Base-by-base conservation (phyloP, 2,329 filamentous ascomycete genomes). In the Aspergillus neoniger region DNA sequence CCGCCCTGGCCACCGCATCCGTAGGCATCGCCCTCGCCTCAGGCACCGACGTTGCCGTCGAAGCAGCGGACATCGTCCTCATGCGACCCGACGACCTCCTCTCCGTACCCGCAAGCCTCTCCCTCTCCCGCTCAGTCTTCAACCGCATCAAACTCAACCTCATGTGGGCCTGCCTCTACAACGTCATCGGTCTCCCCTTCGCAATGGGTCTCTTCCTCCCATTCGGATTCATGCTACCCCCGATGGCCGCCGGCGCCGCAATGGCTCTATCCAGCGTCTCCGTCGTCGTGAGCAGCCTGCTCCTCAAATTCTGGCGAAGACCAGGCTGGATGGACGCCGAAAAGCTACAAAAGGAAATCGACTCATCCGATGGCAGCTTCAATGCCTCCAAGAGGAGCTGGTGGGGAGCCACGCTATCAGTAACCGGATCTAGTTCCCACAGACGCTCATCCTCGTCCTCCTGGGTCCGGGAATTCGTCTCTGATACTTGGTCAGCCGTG, bases 141-240 rank as follows among this genome's bases (percentile, higher is more conserved):
- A 84, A 82, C 58, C 88, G 95, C 66, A 99, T 99, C 82, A 96
- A 96, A 81, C 78, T 96, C 67, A 99, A 99, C 76, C 84, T 99
- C 2, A 82, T 88, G 2, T 97, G 95, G 91, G 93, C 93, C 0
- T 98, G 92, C 75, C 80, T 92, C 64, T 99, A 99, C 84, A 99
- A 99, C 76, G 64, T 92, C 52, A 80, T 98, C 62, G 95, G 95
- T 1, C 83, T 99, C 14, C 95, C 95, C 2, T 96, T 99, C 69
- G 95, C 95, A 43, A 98, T 98, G 95, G 95, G 95, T 23, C 80
- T 98, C 69, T 96, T 98, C 81, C 81, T 99, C 4, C 94, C 95
- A 0, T 87, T 96, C 66, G 95, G 91, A 62, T 88, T 92, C 70
- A 79, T 80, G 72, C 82, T 98, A 65, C 95, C 96, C 67, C 93